Percentiles rank a stretch among this genome's conserved stretches.
These are phyloP conservation scores for Lactifluus piperatus DNA, from an alignment of 768 basidiomycete species.

Conservation along the genomic window DNA sequence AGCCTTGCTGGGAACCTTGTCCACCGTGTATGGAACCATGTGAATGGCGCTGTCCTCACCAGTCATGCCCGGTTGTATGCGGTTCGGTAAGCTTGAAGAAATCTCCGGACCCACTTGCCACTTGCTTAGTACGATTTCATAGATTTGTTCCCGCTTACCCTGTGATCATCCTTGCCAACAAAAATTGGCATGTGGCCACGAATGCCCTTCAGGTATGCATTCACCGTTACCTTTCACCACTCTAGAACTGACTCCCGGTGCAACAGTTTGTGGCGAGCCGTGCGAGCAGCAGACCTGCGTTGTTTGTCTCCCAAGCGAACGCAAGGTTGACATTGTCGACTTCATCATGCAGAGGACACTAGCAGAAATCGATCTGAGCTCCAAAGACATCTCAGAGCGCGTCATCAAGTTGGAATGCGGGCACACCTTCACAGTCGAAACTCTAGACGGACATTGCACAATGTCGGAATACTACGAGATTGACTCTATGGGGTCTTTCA, in stretches of 20 bases:
- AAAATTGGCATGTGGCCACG: conserved; percentile 30
- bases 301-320: conserved; percentile 23
- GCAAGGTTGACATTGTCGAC: conserved; percentile 29
- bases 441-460: conserved; percentile 30
- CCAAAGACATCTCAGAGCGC: conserved; percentile 26
- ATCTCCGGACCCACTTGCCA: neutral
- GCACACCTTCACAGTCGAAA: conserved; percentile 34
- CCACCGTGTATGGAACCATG: conserved; percentile 31
- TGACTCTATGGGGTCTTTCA: conserved; percentile 22
- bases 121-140: neutral
- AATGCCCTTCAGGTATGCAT: conserved; percentile 30
- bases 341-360: conserved; percentile 29
- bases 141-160: conserved; percentile 33
- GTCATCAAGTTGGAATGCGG: conserved; percentile 28
- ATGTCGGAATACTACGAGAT: conserved; percentile 27
- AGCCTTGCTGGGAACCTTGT: conserved; percentile 27
- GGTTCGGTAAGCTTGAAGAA: conserved; percentile 27
- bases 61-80: conserved; percentile 29
- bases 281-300: conserved; percentile 29
- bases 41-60: conserved; percentile 29
- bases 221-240: neutral
- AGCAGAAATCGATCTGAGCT: conserved; percentile 22
- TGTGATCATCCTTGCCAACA: conserved; percentile 29
- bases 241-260: neutral
- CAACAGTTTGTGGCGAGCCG: conserved; percentile 32